A percentile compares a stretch with the other conserved stretches of the same genome.
phyloP scores from a whole-genome alignment of 2,329 filamentous ascomycete genomes.

The Neospermospora avenae region DNA sequence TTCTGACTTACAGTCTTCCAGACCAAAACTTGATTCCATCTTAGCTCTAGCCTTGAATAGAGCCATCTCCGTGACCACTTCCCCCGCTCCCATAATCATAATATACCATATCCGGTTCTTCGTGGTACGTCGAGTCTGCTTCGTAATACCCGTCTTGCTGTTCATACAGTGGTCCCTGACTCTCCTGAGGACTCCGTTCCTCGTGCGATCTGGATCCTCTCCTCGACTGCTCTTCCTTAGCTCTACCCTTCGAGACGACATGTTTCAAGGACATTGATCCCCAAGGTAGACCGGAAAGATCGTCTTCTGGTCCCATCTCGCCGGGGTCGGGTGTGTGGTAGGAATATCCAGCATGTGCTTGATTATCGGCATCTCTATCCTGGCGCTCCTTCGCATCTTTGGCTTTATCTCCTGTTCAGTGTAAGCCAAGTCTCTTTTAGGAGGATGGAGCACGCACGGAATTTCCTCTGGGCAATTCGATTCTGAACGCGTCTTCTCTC shows the following conservation, averaged over 20 bases:
- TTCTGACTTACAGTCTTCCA: constrained; percentile 1
- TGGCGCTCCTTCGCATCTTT: constrained; percentile 64
- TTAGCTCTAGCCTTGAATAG: constrained; percentile 16
- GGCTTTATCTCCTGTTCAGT: constrained; percentile 60
- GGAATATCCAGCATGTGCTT: constrained; percentile 58
- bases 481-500: constrained; percentile 75
- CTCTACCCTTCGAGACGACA: constrained; percentile 43
- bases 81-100: constrained; percentile 34
- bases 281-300: constrained; percentile 68
- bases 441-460: constrained; percentile 51
- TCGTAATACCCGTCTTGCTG: constrained; percentile 30
- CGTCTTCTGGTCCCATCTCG: constrained; percentile 51
- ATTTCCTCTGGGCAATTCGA: constrained; percentile 71
- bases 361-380: constrained; percentile 62
- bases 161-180: constrained; percentile 22
- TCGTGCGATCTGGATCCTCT: constrained; percentile 35
- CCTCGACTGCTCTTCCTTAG: constrained; percentile 42
- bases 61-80: constrained; percentile 30
- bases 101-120: constrained; percentile 28
- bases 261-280: constrained; percentile 62
- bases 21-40: neutral
- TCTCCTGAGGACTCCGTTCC: constrained; percentile 25
- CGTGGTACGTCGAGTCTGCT: constrained; percentile 25
- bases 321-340: constrained; percentile 59
- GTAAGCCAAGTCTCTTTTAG: constrained; percentile 6